phyloP scores from a whole-genome alignment of 176 grass and related monocot genomes.

The maize (Zea mays) region DNA sequence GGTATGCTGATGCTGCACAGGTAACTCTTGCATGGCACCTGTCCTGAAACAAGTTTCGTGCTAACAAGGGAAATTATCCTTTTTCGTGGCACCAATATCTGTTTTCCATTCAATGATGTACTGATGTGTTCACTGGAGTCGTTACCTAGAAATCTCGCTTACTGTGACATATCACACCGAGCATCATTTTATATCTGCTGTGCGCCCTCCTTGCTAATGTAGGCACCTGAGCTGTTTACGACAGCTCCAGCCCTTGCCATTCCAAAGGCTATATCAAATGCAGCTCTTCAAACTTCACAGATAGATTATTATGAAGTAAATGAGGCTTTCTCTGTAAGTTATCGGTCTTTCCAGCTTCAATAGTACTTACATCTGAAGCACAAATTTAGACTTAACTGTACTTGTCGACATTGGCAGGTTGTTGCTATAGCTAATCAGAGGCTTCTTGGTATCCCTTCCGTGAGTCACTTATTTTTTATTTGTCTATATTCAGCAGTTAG shows the following conservation, averaged over 20 bases:
- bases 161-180: not conserved
- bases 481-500: not conserved
- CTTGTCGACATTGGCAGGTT: conserved; percentile 55
- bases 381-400: conserved; percentile 28
- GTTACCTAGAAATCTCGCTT: conserved; percentile 6
- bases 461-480: conserved; percentile 39
- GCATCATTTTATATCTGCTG: not conserved
- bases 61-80: conserved; percentile 5
- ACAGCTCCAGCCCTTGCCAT: conserved; percentile 90
- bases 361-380: not conserved
- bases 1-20: conserved; percentile 90
- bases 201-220: conserved; percentile 26
- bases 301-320: conserved; percentile 97
- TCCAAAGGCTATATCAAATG: conserved; percentile 88
- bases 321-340: conserved; percentile 83
- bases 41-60: not conserved
- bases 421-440: conserved; percentile 88
- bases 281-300: conserved; percentile 72
- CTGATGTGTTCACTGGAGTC: not conserved
- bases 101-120: not conserved
- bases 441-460: conserved; percentile 84
- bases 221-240: conserved; percentile 93
- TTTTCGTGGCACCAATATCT: not conserved
- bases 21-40: conserved; percentile 38
- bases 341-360: conserved; percentile 26